Evolutionary conservation across 2,329 filamentous ascomycete species (phyloP).

Genomic region (Ophiostoma sp.): DNA sequence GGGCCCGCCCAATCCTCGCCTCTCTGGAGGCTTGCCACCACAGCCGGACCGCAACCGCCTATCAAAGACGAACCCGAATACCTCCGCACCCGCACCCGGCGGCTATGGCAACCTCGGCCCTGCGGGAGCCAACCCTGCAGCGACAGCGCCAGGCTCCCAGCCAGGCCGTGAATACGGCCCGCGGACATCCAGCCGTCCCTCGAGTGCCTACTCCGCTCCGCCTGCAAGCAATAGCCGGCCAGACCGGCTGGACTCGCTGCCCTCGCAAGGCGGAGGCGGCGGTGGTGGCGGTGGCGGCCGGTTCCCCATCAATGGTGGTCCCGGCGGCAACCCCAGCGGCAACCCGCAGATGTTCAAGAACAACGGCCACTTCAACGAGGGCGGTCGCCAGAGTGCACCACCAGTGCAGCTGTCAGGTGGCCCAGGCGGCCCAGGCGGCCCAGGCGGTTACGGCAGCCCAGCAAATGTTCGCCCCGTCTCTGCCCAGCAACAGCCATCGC

Average conservation of each 20-base stretch:
- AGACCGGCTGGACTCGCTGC: conserved; percentile 31
- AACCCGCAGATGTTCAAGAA: conserved; percentile 24
- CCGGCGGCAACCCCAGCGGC: conserved; percentile 24
- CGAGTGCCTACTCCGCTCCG: conserved; percentile 27
- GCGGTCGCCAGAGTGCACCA: conserved; percentile 36
- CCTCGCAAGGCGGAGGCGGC: conserved; percentile 17
- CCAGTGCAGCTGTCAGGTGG: conserved; percentile 29
- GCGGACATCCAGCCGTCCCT: conserved; percentile 35
- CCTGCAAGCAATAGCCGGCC: conserved; percentile 25
- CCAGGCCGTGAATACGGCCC: conserved; percentile 38
- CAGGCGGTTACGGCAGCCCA: background rate
- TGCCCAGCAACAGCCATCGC: conserved; percentile 13
- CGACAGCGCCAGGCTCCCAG: conserved; percentile 19
- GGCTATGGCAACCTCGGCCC: conserved; percentile 12
- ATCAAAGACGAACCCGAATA: conserved; percentile 34
- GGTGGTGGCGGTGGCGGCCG: conserved; percentile 12
- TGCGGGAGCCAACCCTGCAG: conserved; percentile 21
- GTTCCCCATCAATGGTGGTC: conserved; percentile 12
- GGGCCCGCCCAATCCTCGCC: background rate
- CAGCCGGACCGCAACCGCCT: conserved; percentile 34
- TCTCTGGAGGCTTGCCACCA: background rate
- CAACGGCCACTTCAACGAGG: conserved; percentile 18
- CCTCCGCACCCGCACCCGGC: background rate
- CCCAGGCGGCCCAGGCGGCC: background rate
- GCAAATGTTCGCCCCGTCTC: conserved; percentile 12